phyloP scores from a whole-genome alignment of 208 protist genomes.

The Crithidia brevicula region DNA sequence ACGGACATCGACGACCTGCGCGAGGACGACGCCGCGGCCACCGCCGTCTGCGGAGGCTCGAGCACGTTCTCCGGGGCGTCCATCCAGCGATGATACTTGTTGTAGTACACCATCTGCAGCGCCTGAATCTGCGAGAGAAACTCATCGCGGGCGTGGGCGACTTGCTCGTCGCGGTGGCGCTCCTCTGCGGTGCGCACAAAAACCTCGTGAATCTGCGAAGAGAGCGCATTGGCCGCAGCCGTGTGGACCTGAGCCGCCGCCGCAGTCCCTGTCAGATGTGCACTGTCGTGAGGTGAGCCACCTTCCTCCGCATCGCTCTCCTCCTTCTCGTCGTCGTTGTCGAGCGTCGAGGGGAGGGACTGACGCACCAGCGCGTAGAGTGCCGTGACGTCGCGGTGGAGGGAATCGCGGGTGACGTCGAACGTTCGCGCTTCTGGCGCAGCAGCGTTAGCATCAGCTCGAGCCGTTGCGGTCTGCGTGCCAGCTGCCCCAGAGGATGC shows the following conservation, averaged over 20 bases:
- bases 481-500: not conserved
- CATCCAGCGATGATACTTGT: constrained; percentile 78
- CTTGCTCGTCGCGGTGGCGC: constrained; percentile 39
- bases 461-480: not conserved
- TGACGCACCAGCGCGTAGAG: constrained; percentile 63
- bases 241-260: not conserved
- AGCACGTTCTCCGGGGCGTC: constrained; percentile 73
- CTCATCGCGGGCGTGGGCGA: constrained; percentile 68
- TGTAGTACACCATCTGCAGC: constrained; percentile 81
- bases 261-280: not conserved
- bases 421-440: constrained; percentile 21
- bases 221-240: not conserved
- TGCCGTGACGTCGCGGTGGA: constrained; percentile 36
- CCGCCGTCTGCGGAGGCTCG: constrained; percentile 23
- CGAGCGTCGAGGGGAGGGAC: constrained; percentile 62
- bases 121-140: constrained; percentile 76
- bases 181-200: constrained; percentile 56
- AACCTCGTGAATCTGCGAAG: constrained; percentile 40
- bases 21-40: not conserved
- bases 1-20: constrained; percentile 1
- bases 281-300: too few species aligned
- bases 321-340: constrained; percentile 36
- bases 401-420: constrained; percentile 67
- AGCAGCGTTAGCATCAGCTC: not conserved
- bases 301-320: constrained; percentile 18